Conservation (phyloP, 257 asterid species). For the Solanum chmielewskii region DNA sequence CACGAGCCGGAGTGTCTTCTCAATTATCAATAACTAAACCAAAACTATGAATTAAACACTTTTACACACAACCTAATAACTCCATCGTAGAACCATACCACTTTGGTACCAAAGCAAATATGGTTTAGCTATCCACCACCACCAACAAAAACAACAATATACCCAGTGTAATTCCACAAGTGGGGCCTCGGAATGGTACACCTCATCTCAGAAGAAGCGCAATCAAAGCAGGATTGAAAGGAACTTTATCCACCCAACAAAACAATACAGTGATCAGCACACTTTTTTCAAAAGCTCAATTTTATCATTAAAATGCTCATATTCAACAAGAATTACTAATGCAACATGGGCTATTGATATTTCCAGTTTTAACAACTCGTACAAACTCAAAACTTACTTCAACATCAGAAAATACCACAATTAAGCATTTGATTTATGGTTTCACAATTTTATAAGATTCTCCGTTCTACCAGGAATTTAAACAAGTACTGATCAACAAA, state of each 20-base stretch:
- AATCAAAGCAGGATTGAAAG: neutral
- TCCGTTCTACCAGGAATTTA: neutral
- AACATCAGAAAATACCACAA: neutral
- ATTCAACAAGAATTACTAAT: neutral
- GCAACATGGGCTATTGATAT: neutral
- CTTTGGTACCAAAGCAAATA: neutral
- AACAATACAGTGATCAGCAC: neutral
- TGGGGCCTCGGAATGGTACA: neutral
- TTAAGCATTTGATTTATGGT: neutral
- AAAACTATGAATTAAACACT: neutral
- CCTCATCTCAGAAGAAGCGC: neutral
- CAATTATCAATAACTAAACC: neutral
- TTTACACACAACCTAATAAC: neutral
- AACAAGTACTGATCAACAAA: neutral
- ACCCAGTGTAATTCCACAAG: neutral
- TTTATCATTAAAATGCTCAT: neutral
- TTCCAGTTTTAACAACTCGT: neutral
- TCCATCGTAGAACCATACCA: neutral
- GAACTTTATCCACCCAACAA: neutral
- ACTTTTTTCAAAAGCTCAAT: neutral
- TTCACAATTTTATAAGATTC: neutral
- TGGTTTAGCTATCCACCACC: neutral
- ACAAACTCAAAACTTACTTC: neutral
- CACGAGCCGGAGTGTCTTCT: neutral
- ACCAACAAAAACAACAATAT: neutral